Evolutionary conservation across 2,329 filamentous ascomycete species (phyloP).

Genomic region (Aspergillus hortae): DNA sequence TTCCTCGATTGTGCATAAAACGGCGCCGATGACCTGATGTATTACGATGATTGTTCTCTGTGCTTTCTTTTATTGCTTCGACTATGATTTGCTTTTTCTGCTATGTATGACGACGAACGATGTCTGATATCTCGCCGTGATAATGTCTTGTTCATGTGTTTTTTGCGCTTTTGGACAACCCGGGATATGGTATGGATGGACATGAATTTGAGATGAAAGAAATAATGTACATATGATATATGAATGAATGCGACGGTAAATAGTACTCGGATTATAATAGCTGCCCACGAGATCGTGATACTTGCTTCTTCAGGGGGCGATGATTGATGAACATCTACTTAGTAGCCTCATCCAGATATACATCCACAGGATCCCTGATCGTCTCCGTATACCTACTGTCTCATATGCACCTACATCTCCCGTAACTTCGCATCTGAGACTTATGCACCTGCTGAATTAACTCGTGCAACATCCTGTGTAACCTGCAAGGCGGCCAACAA

Average conservation of each 20-base stretch:
- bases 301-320: background rate
- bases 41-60: background rate
- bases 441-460: constrained; percentile 14
- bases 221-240: constrained; percentile 24
- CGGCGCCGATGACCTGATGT: background rate
- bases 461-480: constrained; percentile 17
- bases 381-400: too few relatives aligned
- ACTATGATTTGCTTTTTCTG: constrained; percentile 7
- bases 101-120: constrained; percentile 14
- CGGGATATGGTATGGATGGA: background rate
- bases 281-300: background rate
- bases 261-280: constrained; percentile 1
- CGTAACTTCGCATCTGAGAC: background rate
- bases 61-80: background rate
- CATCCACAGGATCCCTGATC: too few relatives aligned
- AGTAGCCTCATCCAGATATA: too few relatives aligned
- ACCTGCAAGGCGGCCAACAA: constrained; percentile 13
- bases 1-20: constrained; percentile 1
- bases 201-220: background rate
- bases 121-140: constrained; percentile 7
- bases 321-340: background rate
- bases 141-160: constrained; percentile 6
- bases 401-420: background rate
- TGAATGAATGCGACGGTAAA: background rate
- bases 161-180: background rate